Conservation (phyloP, 1,284 basidiomycete genomes). For the Amylostereum areolatum region DNA sequence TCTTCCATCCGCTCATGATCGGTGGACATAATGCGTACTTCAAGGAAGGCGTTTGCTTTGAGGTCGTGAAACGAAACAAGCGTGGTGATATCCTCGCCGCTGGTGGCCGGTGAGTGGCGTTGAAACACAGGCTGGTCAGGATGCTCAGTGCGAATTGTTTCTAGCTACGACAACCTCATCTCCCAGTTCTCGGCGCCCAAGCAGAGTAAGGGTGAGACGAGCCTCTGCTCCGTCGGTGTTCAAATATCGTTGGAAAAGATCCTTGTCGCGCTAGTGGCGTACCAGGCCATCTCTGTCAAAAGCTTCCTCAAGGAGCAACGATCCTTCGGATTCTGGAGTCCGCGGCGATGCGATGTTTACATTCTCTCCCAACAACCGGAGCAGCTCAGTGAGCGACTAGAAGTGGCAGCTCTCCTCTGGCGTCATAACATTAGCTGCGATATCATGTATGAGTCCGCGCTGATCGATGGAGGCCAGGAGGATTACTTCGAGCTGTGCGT, state of each 20-base stretch:
- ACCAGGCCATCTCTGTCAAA: conserved; percentile 66
- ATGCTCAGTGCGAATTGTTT: conserved; percentile 1
- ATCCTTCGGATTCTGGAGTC: conserved; percentile 85
- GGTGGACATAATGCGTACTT: conserved; percentile 58
- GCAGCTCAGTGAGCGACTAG: conserved; percentile 69
- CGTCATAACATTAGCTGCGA: conserved; percentile 79
- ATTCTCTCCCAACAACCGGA: conserved; percentile 77
- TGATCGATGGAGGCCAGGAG: conserved; percentile 56
- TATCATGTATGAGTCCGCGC: conserved; percentile 76
- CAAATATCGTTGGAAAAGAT: conserved; percentile 82
- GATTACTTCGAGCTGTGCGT: conserved; percentile 59
- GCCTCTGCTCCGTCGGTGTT: conserved; percentile 61
- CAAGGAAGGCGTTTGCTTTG: conserved; percentile 70
- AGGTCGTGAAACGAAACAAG: conserved; percentile 65
- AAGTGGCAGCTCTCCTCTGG: conserved; percentile 77
- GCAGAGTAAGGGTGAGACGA: conserved; percentile 34
- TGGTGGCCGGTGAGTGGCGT: conserved; percentile 63
- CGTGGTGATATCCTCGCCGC: conserved; percentile 70
- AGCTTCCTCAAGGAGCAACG: conserved; percentile 70
- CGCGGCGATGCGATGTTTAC: conserved; percentile 81
- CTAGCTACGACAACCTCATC: conserved; percentile 74
- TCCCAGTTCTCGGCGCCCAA: conserved; percentile 54
- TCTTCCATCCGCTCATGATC: conserved; percentile 70
- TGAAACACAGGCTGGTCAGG: not conserved
- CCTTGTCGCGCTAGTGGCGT: conserved; percentile 62